Conservation (phyloP, 768 basidiomycete genomes). For the Cubamyces sp. region DNA sequence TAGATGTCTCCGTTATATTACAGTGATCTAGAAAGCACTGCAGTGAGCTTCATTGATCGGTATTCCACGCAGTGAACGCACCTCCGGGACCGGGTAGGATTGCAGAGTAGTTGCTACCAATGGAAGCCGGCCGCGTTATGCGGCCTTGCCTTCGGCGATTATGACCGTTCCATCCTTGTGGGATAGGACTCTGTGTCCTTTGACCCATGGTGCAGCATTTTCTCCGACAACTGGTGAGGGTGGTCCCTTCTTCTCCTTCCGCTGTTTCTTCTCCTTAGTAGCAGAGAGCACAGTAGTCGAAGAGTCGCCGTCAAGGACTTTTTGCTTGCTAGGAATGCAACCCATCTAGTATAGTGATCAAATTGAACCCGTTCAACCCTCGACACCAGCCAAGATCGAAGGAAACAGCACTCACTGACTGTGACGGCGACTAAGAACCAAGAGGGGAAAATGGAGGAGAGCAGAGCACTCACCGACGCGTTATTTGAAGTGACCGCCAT, state of each 20-base stretch:
- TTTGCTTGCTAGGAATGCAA: conserved; percentile 47
- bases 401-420: background rate
- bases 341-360: conserved; percentile 38
- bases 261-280: conserved; percentile 14
- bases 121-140: background rate
- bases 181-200: conserved; percentile 32
- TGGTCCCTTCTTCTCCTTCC: conserved; percentile 17
- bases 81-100: conserved; percentile 13
- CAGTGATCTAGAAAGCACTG: conserved; percentile 4
- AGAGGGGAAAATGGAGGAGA: background rate
- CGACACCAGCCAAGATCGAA: background rate
- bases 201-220: conserved; percentile 37
- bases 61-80: background rate
- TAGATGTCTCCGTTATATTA: conserved; percentile 13
- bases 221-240: conserved; percentile 29
- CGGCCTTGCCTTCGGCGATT: conserved; percentile 17
- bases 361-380: background rate
- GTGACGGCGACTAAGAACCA: conserved; percentile 11
- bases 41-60: background rate
- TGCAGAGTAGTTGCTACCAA: background rate
- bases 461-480: conserved; percentile 4
- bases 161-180: conserved; percentile 34
- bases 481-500: conserved; percentile 11
- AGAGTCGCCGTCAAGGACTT: conserved; percentile 23
- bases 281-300: conserved; percentile 2